Percentiles rank a stretch among this genome's conserved stretches.
These are phyloP conservation scores for Fraxinus floribunda DNA, from an alignment of 305 asterid genomes.

Conservation along the genomic window DNA sequence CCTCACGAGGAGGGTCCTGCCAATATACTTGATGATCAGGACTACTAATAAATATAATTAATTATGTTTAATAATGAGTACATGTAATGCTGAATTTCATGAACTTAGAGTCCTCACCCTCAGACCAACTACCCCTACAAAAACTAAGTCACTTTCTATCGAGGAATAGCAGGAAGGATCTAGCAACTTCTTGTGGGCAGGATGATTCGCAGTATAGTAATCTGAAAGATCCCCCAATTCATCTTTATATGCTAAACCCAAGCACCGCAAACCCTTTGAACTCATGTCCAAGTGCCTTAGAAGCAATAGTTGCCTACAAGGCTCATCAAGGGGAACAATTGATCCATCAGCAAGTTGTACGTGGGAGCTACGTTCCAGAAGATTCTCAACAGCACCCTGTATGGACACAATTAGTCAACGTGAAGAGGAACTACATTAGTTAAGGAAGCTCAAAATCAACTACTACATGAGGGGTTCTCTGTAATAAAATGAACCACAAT, in stretches of 20 bases:
- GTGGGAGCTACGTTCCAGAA: slow-evolving; percentile 69
- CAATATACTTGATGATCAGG: slow-evolving; percentile 3
- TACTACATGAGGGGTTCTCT: background rate
- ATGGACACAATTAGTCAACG: slow-evolving; percentile 4
- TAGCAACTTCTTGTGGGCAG: slow-evolving; percentile 72
- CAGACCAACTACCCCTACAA: slow-evolving; percentile 85
- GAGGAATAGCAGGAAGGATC: slow-evolving; percentile 68
- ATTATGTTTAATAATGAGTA: background rate
- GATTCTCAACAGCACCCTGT: slow-evolving; percentile 94
- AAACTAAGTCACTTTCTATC: slow-evolving; percentile 67
- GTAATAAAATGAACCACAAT: background rate
- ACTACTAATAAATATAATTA: background rate
- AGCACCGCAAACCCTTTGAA: slow-evolving; percentile 78
- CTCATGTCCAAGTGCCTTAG: slow-evolving; percentile 67
- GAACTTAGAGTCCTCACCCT: slow-evolving; percentile 48
- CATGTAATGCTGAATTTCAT: background rate
- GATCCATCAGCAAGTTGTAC: slow-evolving; percentile 81
- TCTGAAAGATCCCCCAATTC: slow-evolving; percentile 74
- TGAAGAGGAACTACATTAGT: background rate
- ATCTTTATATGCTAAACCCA: slow-evolving; percentile 83
- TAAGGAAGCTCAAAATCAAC: background rate
- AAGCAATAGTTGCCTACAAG: slow-evolving; percentile 54
- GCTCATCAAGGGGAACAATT: slow-evolving; percentile 55
- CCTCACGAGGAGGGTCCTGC: slow-evolving; percentile 98
- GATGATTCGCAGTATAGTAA: slow-evolving; percentile 56